Conservation (phyloP, 192 early-diverging fungal species). For the Rhizophlyctis rosea region DNA sequence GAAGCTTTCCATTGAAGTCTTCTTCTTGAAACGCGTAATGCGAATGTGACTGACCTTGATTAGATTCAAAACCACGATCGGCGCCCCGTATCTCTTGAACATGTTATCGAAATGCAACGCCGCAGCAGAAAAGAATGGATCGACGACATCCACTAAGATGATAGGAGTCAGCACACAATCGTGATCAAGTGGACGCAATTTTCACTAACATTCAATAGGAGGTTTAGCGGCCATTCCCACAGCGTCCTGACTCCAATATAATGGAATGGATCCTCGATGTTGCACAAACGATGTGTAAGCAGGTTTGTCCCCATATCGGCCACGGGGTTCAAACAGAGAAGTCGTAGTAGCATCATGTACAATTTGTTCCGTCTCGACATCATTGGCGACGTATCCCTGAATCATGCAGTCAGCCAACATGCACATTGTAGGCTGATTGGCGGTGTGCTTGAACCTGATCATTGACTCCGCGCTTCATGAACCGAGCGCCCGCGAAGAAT, state of each 20-base stretch:
- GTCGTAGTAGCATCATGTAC: constrained; percentile 88
- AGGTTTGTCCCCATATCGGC: constrained; percentile 49
- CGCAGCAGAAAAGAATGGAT: constrained; percentile 91
- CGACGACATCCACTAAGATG: constrained; percentile 70
- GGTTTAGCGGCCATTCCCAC: constrained; percentile 94
- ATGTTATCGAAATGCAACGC: constrained; percentile 92
- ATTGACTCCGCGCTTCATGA: constrained; percentile 92
- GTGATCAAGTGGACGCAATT: neutral
- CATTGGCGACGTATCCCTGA: constrained; percentile 95
- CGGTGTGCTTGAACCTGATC: constrained; percentile 51
- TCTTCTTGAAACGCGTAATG: neutral
- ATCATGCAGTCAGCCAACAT: constrained; percentile 9
- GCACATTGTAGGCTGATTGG: constrained; percentile 9
- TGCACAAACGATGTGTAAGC: constrained; percentile 92
- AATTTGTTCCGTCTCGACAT: constrained; percentile 99
- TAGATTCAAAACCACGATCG: constrained; percentile 89
- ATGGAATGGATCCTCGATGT: constrained; percentile 94
- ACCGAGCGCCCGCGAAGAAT: constrained; percentile 93
- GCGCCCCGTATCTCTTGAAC: constrained; percentile 86
- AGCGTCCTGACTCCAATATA: constrained; percentile 93
- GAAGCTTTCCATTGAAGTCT: neutral
- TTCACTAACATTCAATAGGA: constrained; percentile 64
- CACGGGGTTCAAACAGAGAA: constrained; percentile 68
- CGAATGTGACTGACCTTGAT: constrained; percentile 64
- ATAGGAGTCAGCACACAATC: neutral